Evolutionary conservation across 2,329 filamentous ascomycete genomes (phyloP), one percentile per base, ranked within the genome.

Genomic region (Lasiodiplodia theobromae): DNA sequence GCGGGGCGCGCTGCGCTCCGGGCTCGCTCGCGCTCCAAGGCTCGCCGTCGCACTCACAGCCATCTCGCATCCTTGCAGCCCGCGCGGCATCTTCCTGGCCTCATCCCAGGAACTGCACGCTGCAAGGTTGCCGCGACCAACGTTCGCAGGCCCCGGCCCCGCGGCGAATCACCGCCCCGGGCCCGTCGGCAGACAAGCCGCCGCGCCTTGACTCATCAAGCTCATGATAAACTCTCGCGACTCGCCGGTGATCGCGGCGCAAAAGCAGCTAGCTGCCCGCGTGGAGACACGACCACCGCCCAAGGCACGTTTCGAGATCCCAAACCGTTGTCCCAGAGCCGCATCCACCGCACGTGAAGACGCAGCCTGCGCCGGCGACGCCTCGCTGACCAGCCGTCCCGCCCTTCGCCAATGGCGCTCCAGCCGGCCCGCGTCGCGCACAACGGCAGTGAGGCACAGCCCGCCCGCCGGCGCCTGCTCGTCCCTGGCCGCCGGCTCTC

Each of bases 31-130:
- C n/a, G 3, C 34, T 25, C n/a, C 34, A 56, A 31, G 25, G 10
- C 51, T 23, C 31, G 31, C 28, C 28, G 56, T 60, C 38, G 56
- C 56, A 60, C 56, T 47, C 23, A 23, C 21, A 23, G 40, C n/a
- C 44, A 47, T 47, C 44, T n/a, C 40, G 57, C 40, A 63, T 63
- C 58, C 58, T 49, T 63, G 58, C 58, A 60, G 40, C 25, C 40
- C 7, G 25, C 14, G 60, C 60, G 60, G 60, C 60, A 52, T 64
- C 60, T 52, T 64, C 60, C 60, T 52, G 47, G 60, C 37, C 38
- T 37, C 14, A 63, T 64, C 60, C 60, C 60, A 64, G 60, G 60
- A 51, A 64, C 60, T 64, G 60, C 60, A n/a, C 57, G 34, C 58
- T 60, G 57, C 57, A 60, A 60, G 57, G 57, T 60, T 60, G 38